phyloP scores from a whole-genome alignment of 208 protist genomes.

The Acanthamoeba triangularis region DNA sequence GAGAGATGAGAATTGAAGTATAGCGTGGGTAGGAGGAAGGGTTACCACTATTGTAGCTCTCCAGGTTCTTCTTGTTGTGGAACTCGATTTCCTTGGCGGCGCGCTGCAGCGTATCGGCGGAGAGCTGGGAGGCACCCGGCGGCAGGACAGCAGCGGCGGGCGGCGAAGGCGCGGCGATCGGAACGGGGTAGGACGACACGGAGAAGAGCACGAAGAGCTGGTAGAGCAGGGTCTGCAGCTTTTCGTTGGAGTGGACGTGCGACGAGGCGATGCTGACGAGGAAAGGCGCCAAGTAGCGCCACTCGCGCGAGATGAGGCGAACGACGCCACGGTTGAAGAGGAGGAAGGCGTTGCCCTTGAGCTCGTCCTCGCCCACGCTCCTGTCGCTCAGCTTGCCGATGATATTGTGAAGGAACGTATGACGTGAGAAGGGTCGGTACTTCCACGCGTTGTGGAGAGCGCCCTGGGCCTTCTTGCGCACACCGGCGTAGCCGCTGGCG shows the following conservation, averaged over 20 bases:
- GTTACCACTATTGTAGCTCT: conserved; percentile 60
- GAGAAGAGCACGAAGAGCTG: conserved; percentile 49
- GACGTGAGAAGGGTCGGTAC: conserved; percentile 19
- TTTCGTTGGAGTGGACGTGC: conserved; percentile 40
- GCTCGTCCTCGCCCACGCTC: not conserved
- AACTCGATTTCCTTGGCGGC: conserved; percentile 11
- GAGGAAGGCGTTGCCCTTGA: conserved; percentile 28
- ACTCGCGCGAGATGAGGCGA: conserved; percentile 33
- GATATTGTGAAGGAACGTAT: conserved; percentile 14
- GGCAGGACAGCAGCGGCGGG: not conserved
- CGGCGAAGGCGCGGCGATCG: not conserved
- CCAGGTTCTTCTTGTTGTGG: conserved; percentile 24
- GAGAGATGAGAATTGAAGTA: not conserved
- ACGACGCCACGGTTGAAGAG: conserved; percentile 16
- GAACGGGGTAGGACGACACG: not conserved
- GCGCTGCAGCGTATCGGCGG: not conserved
- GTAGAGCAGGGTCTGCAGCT: conserved; percentile 33
- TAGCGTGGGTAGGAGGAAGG: not conserved
- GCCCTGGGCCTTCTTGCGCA: conserved; percentile 38
- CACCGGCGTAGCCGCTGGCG: not conserved
- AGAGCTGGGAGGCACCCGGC: not conserved
- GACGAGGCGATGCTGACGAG: not conserved
- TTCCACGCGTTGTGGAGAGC: conserved; percentile 42
- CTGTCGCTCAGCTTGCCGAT: conserved; percentile 49
- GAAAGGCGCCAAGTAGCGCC: conserved; percentile 67